A percentile compares a stretch with the other conserved stretches of the same genome.
phyloP scores from a whole-genome alignment of 495 filamentous ascomycete genomes.

The Aspergillus affinis region DNA sequence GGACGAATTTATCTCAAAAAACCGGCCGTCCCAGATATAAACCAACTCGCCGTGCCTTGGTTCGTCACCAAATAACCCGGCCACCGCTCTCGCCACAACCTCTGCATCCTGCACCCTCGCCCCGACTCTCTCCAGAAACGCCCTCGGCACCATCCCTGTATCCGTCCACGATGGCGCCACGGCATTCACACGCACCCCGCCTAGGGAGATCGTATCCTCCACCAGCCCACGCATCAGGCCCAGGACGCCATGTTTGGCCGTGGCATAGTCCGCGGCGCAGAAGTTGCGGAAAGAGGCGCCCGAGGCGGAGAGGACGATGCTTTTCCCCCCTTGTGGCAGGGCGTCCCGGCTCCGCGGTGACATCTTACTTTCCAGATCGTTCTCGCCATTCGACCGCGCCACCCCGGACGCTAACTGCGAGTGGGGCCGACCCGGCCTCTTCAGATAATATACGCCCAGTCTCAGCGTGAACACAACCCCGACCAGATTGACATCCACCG shows the following conservation, averaged over 20 bases:
- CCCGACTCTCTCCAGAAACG: conserved; percentile 24
- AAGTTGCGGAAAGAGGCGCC: conserved; percentile 39
- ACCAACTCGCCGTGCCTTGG: conserved; percentile 37
- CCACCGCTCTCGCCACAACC: conserved; percentile 40
- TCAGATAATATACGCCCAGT: conserved; percentile 36
- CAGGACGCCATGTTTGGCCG: conserved; percentile 41
- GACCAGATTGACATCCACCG: conserved; percentile 46
- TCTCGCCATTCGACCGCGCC: too few species aligned
- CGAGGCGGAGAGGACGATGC: conserved; percentile 41
- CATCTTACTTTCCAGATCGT: too few species aligned
- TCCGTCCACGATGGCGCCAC: conserved; percentile 45
- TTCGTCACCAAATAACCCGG: conserved; percentile 34
- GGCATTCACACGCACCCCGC: conserved; percentile 37
- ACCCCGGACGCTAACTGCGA: conserved; percentile 10
- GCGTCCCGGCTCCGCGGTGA: too few species aligned
- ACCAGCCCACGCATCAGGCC: conserved; percentile 35
- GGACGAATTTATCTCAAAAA: conserved; percentile 38
- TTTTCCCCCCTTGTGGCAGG: conserved; percentile 15
- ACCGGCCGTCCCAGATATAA: conserved; percentile 39
- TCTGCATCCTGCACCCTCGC: conserved; percentile 30
- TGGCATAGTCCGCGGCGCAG: conserved; percentile 35
- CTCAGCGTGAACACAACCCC: conserved; percentile 40
- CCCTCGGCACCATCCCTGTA: conserved; percentile 30
- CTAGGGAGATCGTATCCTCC: conserved; percentile 14
- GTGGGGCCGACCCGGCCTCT: background rate